Evolutionary conservation across 2,329 filamentous ascomycete genomes (phyloP), one percentile per base, ranked within the genome.

Genomic region (Fusarium dlaminii): DNA sequence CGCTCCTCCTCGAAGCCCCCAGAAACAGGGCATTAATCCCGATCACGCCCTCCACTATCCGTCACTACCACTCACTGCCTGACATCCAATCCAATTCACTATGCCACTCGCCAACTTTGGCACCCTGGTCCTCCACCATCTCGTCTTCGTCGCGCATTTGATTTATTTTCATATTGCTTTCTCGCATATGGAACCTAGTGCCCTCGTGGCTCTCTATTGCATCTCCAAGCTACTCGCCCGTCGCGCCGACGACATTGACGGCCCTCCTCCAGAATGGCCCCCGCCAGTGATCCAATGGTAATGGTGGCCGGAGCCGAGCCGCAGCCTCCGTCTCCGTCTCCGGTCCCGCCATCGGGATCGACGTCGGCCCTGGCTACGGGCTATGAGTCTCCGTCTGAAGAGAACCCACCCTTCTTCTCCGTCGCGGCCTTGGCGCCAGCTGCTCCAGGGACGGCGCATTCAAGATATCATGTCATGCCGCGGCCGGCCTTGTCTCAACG

Each of bases 31-130:
- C 66, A 54, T 37, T 48, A 29, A 61, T 61, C 46, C 66, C 40
- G 57, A 61, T 40, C 63, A 52, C 51, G 61, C 51, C 56, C 39
- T 37, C 32, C 51, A 54, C 51, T 29, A 37, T 27, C 48, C 30
- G 48, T 51, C 48, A 36, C 17, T 34, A 32, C 29, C 46, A 49
- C 45, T 48, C 32, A 30, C 45, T 48, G 20, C 49, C 49, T 37
- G 22, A 37, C 24, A 49, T 45, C 29, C 29, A 30, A 30, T 30
- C 45, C 27, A 48, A 48, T 48, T 22, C 24, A 57, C 55, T 29
- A 89, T 89, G 87, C 84, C 87, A 77, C 81, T 89, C 66, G 82
- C 83, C 76, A 86, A 88, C 80, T 78, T 89, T 32, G 87, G 87
- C 55, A 85, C 87, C n/a, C 81, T 87, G 39, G 78, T 88, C 70